Evolutionary conservation across 805 yeast genomes (phyloP).

Genomic region (Saccharomycopsis sp.): DNA sequence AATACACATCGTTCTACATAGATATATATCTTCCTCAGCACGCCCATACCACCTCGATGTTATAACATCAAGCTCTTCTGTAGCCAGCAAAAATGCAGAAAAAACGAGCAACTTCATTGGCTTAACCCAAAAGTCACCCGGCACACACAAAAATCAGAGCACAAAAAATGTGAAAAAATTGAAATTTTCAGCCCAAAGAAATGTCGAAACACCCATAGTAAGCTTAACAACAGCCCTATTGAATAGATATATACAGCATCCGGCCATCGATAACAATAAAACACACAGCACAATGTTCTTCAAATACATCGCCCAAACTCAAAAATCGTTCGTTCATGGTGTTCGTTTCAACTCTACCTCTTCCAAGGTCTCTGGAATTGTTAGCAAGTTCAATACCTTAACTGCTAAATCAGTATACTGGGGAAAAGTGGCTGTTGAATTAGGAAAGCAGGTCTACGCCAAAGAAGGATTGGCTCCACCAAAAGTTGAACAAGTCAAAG

Average conservation of each 20-base stretch:
- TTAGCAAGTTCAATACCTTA: constrained; percentile 14
- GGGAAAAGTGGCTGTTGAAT: constrained; percentile 53
- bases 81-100: not conserved
- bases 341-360: constrained; percentile 32
- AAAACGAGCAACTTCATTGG: not conserved
- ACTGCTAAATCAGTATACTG: constrained; percentile 64
- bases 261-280: not conserved
- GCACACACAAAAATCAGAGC: not conserved
- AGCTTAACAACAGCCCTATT: not conserved
- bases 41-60: too few relatives aligned
- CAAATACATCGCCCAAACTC: not conserved
- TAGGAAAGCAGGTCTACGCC: constrained; percentile 73
- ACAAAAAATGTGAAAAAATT: too few relatives aligned
- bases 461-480: constrained; percentile 96
- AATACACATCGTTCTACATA: too few relatives aligned
- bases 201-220: not conserved
- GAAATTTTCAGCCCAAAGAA: not conserved
- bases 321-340: constrained; percentile 25
- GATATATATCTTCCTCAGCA: too few relatives aligned
- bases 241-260: not conserved
- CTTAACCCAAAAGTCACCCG: not conserved
- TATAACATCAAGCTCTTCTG: too few relatives aligned
- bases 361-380: constrained; percentile 24
- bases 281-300: constrained; percentile 1
- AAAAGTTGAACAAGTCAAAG: constrained; percentile 63